Evolutionary conservation across 1,139 yeast species (phyloP).

Genomic region (Oligophagozyma castellii): DNA sequence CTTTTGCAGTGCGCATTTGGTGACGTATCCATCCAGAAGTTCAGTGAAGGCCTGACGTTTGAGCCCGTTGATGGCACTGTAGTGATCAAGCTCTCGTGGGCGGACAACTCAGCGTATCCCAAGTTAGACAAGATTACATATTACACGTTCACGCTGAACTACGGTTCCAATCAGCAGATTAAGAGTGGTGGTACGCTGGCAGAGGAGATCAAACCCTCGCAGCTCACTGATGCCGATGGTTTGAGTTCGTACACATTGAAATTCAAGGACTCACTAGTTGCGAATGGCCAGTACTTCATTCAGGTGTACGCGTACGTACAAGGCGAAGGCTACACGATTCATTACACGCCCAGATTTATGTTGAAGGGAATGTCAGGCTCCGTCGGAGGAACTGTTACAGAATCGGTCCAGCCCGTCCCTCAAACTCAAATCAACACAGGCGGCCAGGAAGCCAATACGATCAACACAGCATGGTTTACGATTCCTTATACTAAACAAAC

Average conservation of each 20-base stretch:
- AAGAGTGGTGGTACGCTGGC: constrained; percentile 29
- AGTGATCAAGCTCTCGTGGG: constrained; percentile 44
- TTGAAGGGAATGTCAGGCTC: constrained; percentile 63
- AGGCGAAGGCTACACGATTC: constrained; percentile 39
- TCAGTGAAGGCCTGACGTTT: constrained; percentile 20
- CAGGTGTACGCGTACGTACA: constrained; percentile 41
- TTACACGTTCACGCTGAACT: constrained; percentile 48
- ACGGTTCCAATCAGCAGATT: constrained; percentile 45
- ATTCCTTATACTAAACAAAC: constrained; percentile 66
- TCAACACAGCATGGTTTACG: constrained; percentile 24
- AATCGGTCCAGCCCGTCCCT: constrained; percentile 21
- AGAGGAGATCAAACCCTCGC: constrained; percentile 14
- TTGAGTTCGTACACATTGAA: constrained; percentile 29
- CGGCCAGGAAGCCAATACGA: constrained; percentile 8
- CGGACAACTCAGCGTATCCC: constrained; percentile 39
- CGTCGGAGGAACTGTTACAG: constrained; percentile 13
- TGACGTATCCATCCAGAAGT: neutral
- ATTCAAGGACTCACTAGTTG: constrained; percentile 33
- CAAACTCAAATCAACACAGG: constrained; percentile 30
- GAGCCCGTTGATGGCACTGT: constrained; percentile 38
- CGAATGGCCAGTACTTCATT: constrained; percentile 54
- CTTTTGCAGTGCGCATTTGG: neutral
- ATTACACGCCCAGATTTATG: constrained; percentile 55
- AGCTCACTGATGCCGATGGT: constrained; percentile 2
- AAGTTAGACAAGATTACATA: constrained; percentile 30